A percentile compares a stretch with the other conserved stretches of the same genome.
phyloP scores from a whole-genome alignment of 805 yeast species.

The Tetrapisispora iriomotensis region DNA sequence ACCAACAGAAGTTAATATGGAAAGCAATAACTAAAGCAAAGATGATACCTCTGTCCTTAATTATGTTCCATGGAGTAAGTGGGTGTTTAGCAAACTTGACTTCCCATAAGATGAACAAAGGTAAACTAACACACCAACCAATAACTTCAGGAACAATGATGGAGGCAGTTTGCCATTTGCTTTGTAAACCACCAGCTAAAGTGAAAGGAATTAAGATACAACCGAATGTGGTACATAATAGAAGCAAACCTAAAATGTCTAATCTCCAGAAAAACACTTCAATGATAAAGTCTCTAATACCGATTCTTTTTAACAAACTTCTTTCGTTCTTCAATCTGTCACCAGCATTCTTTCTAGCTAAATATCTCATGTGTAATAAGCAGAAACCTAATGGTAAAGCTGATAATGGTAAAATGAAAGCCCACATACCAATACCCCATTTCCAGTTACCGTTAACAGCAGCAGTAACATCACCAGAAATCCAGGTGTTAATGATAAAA shows the following conservation, averaged over 20 bases:
- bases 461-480: slow-evolving; percentile 43
- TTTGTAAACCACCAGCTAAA: slow-evolving; percentile 47
- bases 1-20: slow-evolving; percentile 48
- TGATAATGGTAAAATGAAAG: slow-evolving; percentile 44
- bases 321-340: slow-evolving; percentile 21
- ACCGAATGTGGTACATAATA: slow-evolving; percentile 47
- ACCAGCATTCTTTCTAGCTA: slow-evolving; percentile 36
- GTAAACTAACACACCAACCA: slow-evolving; percentile 41
- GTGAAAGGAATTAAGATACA: slow-evolving; percentile 59
- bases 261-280: slow-evolving; percentile 45
- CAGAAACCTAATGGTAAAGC: slow-evolving; percentile 40
- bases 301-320: slow-evolving; percentile 8
- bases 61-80: slow-evolving; percentile 41
- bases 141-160: slow-evolving; percentile 57
- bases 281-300: slow-evolving; percentile 20
- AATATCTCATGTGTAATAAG: slow-evolving; percentile 38
- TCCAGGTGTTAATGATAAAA: slow-evolving; percentile 64
- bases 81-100: slow-evolving; percentile 43
- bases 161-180: slow-evolving; percentile 46
- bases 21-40: slow-evolving; percentile 50
- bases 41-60: slow-evolving; percentile 57
- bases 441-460: slow-evolving; percentile 34
- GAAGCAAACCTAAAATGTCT: slow-evolving; percentile 51
- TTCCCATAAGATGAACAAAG: slow-evolving; percentile 51
- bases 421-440: slow-evolving; percentile 55